Conservation (phyloP, 169 alveolate species). For the Plasmodium malariae region DNA sequence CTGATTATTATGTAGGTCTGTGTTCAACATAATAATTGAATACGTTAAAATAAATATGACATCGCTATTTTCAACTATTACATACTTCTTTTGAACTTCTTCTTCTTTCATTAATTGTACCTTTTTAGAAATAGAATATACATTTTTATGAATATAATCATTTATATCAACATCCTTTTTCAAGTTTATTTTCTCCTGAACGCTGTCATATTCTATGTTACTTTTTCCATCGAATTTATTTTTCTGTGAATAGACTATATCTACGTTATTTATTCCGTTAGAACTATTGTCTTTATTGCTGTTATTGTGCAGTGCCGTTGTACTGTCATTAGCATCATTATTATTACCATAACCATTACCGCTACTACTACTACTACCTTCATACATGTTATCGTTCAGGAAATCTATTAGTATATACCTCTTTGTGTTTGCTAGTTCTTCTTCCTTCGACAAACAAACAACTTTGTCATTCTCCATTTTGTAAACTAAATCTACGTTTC, state of each 20-base stretch:
- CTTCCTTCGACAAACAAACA: slow-evolving; percentile 36
- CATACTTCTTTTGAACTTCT: slow-evolving; percentile 73
- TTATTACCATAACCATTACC: background rate
- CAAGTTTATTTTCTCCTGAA: slow-evolving; percentile 49
- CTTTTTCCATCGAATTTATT: background rate
- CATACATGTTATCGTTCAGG: slow-evolving; percentile 81
- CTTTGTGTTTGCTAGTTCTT: slow-evolving; percentile 55
- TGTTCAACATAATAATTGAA: slow-evolving; percentile 93
- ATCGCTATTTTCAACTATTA: slow-evolving; percentile 86
- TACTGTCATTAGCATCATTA: background rate
- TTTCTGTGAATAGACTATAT: slow-evolving; percentile 26
- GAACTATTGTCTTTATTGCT: slow-evolving; percentile 12
- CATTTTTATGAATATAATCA: slow-evolving; percentile 53
- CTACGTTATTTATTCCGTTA: slow-evolving; percentile 9
- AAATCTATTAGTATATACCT: slow-evolving; percentile 87
- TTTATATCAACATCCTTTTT: slow-evolving; percentile 58
- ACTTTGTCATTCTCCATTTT: slow-evolving; percentile 30
- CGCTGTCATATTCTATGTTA: background rate
- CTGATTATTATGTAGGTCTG: slow-evolving; percentile 92
- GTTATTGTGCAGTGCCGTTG: background rate
- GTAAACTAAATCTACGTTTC: slow-evolving; percentile 49
- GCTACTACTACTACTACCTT: slow-evolving; percentile 16
- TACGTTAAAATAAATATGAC: slow-evolving; percentile 90
- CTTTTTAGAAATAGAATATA: slow-evolving; percentile 38
- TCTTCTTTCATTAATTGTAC: slow-evolving; percentile 68